A percentile compares a stretch with the other conserved stretches of the same genome.
Evolutionary conservation across 2,329 filamentous ascomycete species (phyloP).

Genomic region (Ophiosphaerella korrae): DNA sequence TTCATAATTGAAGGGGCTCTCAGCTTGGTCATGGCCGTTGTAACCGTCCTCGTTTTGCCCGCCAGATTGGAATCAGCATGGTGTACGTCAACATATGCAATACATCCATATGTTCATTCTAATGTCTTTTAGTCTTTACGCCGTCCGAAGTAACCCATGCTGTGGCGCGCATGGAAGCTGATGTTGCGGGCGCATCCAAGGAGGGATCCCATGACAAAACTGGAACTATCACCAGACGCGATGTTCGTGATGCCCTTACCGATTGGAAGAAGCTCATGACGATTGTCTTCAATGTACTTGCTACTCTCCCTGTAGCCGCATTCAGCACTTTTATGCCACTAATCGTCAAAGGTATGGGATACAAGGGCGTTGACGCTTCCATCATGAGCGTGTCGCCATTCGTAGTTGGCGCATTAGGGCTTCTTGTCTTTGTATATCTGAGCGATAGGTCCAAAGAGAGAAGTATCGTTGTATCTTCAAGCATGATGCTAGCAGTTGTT

Average conservation of each 20-base stretch:
- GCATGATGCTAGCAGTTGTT: background rate
- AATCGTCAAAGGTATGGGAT: background rate
- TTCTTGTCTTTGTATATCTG: background rate
- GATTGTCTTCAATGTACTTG: background rate
- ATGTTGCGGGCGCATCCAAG: background rate
- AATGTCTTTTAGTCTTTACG: background rate
- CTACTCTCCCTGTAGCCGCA: background rate
- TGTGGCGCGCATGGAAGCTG: background rate
- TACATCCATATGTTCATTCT: background rate
- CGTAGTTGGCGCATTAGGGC: background rate
- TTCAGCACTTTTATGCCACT: background rate
- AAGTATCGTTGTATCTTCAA: background rate
- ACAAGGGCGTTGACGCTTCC: background rate
- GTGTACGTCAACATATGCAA: background rate
- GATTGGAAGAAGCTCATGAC: background rate
- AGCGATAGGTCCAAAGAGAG: background rate
- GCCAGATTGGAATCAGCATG: background rate
- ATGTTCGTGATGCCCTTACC: background rate
- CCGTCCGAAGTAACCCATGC: background rate
- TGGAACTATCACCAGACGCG: background rate
- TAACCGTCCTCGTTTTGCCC: background rate
- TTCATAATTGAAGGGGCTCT: conserved; percentile 1
- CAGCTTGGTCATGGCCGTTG: background rate
- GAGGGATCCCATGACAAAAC: background rate
- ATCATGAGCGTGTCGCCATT: background rate